These are phyloP conservation scores for Fusarium sp. DNA, from an alignment of 2,329 filamentous ascomycete species.

Conservation along the genomic window DNA sequence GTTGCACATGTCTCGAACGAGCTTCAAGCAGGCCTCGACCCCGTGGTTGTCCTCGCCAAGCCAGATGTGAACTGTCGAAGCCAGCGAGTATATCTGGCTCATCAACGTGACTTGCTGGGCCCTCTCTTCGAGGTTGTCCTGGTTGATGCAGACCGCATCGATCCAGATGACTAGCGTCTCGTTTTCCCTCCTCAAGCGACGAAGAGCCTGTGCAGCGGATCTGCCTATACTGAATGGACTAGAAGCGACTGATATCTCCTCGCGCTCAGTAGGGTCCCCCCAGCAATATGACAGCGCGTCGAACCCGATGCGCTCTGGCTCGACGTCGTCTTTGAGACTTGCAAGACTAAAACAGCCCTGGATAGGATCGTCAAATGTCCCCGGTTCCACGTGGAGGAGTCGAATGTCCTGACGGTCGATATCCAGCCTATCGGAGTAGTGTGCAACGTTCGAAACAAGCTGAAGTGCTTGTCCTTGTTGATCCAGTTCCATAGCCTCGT, in stretches of 20 bases:
- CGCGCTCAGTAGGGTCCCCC: conserved; percentile 15
- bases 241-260: not conserved
- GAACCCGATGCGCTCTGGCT: not conserved
- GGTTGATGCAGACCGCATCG: conserved; percentile 39
- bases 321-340: conserved; percentile 3
- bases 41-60: conserved; percentile 22
- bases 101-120: conserved; percentile 32
- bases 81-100: conserved; percentile 29
- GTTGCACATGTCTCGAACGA: conserved; percentile 31
- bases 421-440: conserved; percentile 1
- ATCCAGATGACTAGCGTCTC: conserved; percentile 23
- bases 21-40: not conserved
- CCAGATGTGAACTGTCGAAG: conserved; percentile 19
- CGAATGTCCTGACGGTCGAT: conserved; percentile 13
- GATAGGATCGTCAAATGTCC: conserved; percentile 18
- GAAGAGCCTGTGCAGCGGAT: conserved; percentile 15
- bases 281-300: conserved; percentile 32
- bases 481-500: not conserved
- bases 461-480: not conserved
- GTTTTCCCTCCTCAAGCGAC: not conserved
- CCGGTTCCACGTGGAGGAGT: conserved; percentile 16
- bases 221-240: conserved; percentile 18
- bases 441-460: not conserved
- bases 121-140: conserved; percentile 30
- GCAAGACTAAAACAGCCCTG: conserved; percentile 1